Base-by-base conservation (phyloP, 2,329 filamentous ascomycete genomes). In the Thyridium curvatum region DNA sequence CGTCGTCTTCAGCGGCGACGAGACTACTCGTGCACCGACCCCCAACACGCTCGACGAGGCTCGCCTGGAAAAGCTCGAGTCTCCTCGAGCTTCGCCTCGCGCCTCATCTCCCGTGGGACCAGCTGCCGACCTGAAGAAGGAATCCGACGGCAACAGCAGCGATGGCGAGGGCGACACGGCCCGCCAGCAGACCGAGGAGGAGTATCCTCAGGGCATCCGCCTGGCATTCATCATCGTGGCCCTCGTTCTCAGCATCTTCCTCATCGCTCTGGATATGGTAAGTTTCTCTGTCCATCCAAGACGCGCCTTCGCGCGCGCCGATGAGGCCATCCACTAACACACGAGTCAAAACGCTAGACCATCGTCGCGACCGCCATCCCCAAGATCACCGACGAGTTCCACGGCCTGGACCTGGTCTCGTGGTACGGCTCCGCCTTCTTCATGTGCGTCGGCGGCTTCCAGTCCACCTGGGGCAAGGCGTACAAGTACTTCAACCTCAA, bases 361-460 rank as follows among this genome's bases (percentile, higher is more conserved):
- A 77, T 77, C 40, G 66, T 77, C n/a, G 70, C 71, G 4, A 76
- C 72, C 0, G 73, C 72, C 9, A 74, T 77, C 31, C 73, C 73
- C 9, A 71, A 69, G 44, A 76, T 77, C 49, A 75, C 73, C 2
- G 66, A 65, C 45, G 65, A 72, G 31, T 72, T 74, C 56, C 60
- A 70, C 41, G 62, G 68, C 35, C 62, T 77, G 14, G 62, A 66
- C 29, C 69, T 77, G 44, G 66, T 76, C 12, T 69, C 71, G 16
- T 82, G 77, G 77, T 81, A 81, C 46, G 74, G 72, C 3, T 65
- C 71, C 13, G 71, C 71, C 32, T 77, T 70, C 47, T 72, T 74
- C 53, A 59, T 74, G 47, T 69, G 68, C 2, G 51, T 68, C 21
- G 69, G 62, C 9, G 59, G 58, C 41, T 61, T 67, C 48, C 66